Conservation (phyloP, 495 filamentous ascomycete genomes). For the Neurospora terricola region DNA sequence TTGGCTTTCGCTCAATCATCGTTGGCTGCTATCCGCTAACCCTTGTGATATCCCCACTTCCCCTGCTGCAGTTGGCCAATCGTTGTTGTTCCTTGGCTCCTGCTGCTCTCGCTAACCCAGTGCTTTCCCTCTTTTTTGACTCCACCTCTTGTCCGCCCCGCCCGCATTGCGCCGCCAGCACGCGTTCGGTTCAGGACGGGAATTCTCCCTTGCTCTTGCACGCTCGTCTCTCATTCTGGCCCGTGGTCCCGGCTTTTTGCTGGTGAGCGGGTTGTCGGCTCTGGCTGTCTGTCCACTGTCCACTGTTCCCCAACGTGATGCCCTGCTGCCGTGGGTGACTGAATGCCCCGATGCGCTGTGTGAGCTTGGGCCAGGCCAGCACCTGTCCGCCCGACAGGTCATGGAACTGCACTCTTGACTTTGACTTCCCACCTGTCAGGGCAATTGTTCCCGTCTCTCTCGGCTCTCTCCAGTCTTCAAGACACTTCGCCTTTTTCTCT, state of each 20-base stretch:
- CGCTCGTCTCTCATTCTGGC: background rate
- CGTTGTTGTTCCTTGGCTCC: conserved; percentile 11
- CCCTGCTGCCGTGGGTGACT: background rate
- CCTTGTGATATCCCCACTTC: conserved; percentile 13
- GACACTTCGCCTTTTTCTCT: conserved; percentile 22
- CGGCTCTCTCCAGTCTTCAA: conserved; percentile 5
- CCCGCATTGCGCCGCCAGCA: background rate
- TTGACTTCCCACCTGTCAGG: background rate
- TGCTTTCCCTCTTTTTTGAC: background rate
- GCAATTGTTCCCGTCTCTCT: conserved; percentile 9
- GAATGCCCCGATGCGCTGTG: background rate
- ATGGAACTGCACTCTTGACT: background rate
- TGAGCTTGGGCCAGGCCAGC: background rate
- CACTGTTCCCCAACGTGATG: background rate
- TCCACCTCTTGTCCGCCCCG: background rate
- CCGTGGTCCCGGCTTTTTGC: background rate
- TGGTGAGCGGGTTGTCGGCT: background rate
- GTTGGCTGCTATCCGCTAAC: conserved; percentile 25
- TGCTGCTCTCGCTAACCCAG: background rate
- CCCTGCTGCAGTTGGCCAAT: conserved; percentile 24
- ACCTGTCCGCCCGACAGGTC: background rate
- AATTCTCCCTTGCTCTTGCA: background rate
- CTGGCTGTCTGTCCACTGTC: background rate
- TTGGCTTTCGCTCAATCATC: conserved; percentile 20
- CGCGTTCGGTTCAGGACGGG: background rate